Evolutionary conservation across 257 asterid genomes (phyloP).

Genomic region (Lycium barbarum): DNA sequence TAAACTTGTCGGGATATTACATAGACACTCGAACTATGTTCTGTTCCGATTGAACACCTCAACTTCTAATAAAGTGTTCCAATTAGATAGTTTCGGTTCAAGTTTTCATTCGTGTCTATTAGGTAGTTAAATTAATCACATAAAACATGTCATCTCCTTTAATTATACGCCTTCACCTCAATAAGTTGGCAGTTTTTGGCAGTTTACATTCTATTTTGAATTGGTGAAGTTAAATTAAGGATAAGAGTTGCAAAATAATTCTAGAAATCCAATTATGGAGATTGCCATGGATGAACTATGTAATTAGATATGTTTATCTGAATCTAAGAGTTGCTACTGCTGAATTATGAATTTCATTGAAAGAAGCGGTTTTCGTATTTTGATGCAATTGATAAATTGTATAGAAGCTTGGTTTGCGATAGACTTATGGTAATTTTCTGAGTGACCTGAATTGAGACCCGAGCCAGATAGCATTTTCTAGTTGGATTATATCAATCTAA

Average conservation of each 20-base stretch:
- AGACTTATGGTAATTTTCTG: neutral
- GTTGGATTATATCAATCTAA: neutral
- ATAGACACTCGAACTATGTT: too few species aligned
- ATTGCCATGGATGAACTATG: neutral
- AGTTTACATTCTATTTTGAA: neutral
- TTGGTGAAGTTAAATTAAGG: neutral
- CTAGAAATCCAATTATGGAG: neutral
- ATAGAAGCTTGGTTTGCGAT: neutral
- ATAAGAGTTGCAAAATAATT: neutral
- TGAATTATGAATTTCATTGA: neutral
- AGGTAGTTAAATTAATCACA: too few species aligned
- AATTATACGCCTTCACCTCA: too few species aligned
- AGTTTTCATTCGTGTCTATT: too few species aligned
- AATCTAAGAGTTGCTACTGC: neutral
- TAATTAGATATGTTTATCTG: neutral
- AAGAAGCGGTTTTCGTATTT: neutral
- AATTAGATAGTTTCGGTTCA: too few species aligned
- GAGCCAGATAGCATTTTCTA: neutral
- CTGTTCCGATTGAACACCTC: too few species aligned
- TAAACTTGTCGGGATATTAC: too few species aligned
- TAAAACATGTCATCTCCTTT: too few species aligned
- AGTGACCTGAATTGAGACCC: neutral
- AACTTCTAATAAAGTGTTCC: too few species aligned
- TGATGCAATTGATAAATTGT: neutral
- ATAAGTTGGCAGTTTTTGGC: neutral